phyloP scores from a whole-genome alignment of 257 asterid genomes.

The Scutellaria barbata region DNA sequence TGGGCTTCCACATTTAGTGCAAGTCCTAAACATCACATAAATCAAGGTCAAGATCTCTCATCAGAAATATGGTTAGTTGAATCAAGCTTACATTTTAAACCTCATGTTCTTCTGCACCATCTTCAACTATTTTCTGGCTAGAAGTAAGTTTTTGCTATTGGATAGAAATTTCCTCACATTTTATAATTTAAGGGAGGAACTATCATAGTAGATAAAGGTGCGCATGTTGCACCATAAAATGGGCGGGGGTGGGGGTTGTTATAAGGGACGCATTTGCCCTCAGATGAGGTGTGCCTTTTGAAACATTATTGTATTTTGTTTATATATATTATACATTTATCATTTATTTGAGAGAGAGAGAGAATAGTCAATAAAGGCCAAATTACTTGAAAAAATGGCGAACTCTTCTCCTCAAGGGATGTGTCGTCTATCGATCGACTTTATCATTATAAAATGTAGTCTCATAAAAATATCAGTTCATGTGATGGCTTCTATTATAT shows the following conservation, averaged over 20 bases:
- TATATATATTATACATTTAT: too few relatives aligned
- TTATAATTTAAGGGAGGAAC: slow-evolving; percentile 14
- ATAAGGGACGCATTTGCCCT: not conserved
- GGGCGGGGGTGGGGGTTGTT: not conserved
- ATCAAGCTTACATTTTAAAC: slow-evolving; percentile 27
- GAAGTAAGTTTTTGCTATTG: not conserved
- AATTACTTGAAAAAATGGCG: not conserved
- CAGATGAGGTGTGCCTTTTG: not conserved
- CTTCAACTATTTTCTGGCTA: slow-evolving; percentile 25
- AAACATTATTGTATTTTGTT: too few relatives aligned
- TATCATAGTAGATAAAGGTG: not conserved
- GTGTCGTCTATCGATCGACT: too few relatives aligned
- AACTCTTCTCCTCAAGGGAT: too few relatives aligned
- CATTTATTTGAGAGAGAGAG: too few relatives aligned
- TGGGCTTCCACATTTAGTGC: slow-evolving; percentile 87
- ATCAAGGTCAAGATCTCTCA: slow-evolving; percentile 59
- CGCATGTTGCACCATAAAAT: not conserved
- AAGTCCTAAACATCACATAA: slow-evolving; percentile 54
- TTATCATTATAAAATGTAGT: too few relatives aligned
- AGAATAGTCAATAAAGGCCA: not conserved
- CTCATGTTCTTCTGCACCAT: slow-evolving; percentile 30
- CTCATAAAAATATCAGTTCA: too few relatives aligned
- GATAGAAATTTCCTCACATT: slow-evolving; percentile 21
- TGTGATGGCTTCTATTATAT: too few relatives aligned
- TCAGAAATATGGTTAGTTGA: slow-evolving; percentile 75